These are phyloP conservation scores for Exophiala oligosperma DNA, from an alignment of 2,329 filamentous ascomycete species.

Conservation along the genomic window DNA sequence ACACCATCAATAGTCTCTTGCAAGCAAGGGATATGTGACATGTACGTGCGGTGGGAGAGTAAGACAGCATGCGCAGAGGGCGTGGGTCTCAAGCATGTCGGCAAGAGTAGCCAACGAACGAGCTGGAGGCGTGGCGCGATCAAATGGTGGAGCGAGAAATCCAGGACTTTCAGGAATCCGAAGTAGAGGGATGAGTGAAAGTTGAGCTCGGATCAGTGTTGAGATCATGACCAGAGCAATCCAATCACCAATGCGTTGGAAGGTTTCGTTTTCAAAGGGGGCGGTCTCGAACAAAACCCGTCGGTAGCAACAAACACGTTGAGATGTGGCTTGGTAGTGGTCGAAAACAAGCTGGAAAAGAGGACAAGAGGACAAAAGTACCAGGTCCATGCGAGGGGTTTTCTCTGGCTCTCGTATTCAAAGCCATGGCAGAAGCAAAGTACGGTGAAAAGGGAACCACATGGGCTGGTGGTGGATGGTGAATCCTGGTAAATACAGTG, in stretches of 20 bases:
- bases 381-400: no score
- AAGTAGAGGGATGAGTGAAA: not conserved
- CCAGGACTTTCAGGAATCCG: not conserved
- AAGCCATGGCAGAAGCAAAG: no score
- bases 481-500: no score
- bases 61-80: conserved; percentile 1
- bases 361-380: not conserved
- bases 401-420: no score
- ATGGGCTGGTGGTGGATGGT: not conserved
- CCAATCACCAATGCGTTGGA: not conserved
- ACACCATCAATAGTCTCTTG: not conserved
- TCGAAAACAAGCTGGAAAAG: not conserved
- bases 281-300: not conserved
- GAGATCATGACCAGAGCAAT: not conserved
- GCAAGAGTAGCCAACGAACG: not conserved
- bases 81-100: not conserved
- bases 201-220: not conserved
- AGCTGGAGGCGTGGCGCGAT: not conserved
- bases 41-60: not conserved
- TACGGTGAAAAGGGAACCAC: not conserved
- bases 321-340: not conserved
- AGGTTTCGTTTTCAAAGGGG: not conserved
- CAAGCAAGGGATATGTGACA: not conserved
- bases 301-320: not conserved
- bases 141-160: conserved; percentile 2